These are phyloP conservation scores for Citrus australasica DNA, from an alignment of 345 rosid genomes.

Conservation along the genomic window DNA sequence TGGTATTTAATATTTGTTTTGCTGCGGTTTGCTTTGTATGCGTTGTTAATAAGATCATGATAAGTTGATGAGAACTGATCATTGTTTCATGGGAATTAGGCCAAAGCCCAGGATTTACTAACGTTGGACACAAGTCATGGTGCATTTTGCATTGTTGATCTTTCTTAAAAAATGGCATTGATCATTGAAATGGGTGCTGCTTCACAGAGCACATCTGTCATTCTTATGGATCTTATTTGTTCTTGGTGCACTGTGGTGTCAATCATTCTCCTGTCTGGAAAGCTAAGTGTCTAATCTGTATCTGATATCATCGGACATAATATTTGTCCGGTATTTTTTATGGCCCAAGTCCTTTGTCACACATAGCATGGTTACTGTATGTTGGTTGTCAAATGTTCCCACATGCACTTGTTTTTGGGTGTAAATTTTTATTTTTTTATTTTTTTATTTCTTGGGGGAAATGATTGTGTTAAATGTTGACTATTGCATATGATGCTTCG, in stretches of 20 bases:
- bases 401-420: background rate
- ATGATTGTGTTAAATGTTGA: background rate
- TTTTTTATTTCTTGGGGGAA: background rate
- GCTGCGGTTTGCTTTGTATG: background rate
- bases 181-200: background rate
- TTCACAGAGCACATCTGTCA: background rate
- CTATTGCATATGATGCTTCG: background rate
- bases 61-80: background rate
- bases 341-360: background rate
- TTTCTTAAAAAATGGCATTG: background rate
- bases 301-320: background rate
- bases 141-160: background rate
- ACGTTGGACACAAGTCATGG: background rate
- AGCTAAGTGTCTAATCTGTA: background rate
- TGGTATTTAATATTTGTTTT: background rate
- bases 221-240: background rate
- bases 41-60: background rate
- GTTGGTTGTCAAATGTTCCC: background rate
- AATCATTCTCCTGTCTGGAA: background rate
- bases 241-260: background rate
- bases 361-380: background rate
- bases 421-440: background rate
- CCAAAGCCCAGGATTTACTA: background rate
- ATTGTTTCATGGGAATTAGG: background rate
- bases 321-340: background rate